Conservation (phyloP, 129 eudicot genomes). For the Apium graveolens region DNA sequence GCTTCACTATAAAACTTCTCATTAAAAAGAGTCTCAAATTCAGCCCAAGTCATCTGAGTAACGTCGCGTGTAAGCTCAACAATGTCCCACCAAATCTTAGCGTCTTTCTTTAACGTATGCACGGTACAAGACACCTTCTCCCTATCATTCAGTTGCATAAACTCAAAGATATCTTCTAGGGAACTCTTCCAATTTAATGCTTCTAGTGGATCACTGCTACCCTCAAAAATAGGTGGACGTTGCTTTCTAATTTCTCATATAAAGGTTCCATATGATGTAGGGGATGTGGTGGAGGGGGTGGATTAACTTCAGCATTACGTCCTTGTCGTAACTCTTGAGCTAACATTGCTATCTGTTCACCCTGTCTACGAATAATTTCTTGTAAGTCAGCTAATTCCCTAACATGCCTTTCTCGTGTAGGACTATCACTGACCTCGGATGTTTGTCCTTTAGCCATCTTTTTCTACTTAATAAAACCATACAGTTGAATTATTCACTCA, state of each 20-base stretch:
- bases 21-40: no score
- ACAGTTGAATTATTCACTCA: no score
- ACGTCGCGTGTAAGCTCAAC: no score
- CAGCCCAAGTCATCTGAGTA: no score
- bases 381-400: neutral
- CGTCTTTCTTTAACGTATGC: no score
- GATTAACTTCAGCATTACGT: neutral
- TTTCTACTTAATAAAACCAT: no score
- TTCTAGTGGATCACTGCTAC: neutral
- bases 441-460: neutral
- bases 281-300: neutral
- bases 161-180: neutral
- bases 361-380: neutral
- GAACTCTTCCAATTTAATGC: neutral
- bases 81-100: no score
- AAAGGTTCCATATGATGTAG: no score
- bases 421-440: neutral
- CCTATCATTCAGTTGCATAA: no score
- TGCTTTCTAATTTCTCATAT: neutral
- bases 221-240: no score
- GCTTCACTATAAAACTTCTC: no score
- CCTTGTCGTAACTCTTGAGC: neutral
- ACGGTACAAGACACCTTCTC: no score
- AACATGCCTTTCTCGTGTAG: neutral
- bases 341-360: neutral